Evolutionary conservation across 176 grass and related monocot genomes (phyloP).

Genomic region (Rhynchospora tenuis): DNA sequence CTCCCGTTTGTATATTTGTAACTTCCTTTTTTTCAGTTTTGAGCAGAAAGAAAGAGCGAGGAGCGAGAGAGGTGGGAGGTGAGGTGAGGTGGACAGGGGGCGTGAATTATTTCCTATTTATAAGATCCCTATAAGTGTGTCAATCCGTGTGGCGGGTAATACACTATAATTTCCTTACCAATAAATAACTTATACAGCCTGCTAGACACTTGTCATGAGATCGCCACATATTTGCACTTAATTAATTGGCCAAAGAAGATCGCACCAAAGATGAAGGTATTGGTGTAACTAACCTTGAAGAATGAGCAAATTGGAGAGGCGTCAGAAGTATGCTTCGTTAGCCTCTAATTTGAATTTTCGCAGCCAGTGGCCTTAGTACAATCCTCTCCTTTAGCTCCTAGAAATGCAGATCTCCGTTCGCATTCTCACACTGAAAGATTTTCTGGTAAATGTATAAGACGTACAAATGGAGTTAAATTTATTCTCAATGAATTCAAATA

Average conservation of each 20-base stretch:
- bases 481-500: not conserved
- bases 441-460: not conserved
- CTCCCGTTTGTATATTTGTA: constrained; percentile 20
- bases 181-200: not conserved
- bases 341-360: constrained; percentile 23
- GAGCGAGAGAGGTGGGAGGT: not conserved
- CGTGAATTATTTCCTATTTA: constrained; percentile 18
- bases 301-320: constrained; percentile 25
- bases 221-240: not conserved
- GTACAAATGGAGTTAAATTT: not conserved
- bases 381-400: not conserved
- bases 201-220: not conserved
- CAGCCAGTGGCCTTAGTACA: not conserved
- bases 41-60: not conserved
- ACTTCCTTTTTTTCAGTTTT: constrained; percentile 10
- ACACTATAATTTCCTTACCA: not conserved
- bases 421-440: not conserved
- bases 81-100: constrained; percentile 32
- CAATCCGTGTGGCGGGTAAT: not conserved
- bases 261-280: not conserved
- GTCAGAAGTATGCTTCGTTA: constrained; percentile 20
- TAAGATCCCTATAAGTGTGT: not conserved
- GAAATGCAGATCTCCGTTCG: not conserved
- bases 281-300: constrained; percentile 29
- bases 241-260: not conserved